Evolutionary conservation across 176 grass and related monocot species (phyloP).

Genomic region (Oryza punctata): DNA sequence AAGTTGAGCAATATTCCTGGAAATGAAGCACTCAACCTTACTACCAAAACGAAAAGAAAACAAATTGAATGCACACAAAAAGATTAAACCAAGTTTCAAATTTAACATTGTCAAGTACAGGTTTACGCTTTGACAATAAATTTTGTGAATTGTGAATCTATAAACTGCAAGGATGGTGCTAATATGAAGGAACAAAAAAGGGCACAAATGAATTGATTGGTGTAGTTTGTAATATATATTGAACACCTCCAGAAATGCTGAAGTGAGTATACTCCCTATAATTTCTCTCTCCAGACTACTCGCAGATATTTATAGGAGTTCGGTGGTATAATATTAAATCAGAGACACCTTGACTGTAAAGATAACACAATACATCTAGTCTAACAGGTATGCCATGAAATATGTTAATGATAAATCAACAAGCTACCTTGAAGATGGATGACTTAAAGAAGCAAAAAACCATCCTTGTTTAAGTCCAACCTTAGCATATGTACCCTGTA

Average conservation of each 20-base stretch:
- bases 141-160: neutral
- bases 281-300: neutral
- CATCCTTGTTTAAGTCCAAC: slow-evolving; percentile 84
- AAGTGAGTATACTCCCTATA: neutral
- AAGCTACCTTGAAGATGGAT: slow-evolving; percentile 72
- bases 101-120: slow-evolving; percentile 20
- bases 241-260: neutral
- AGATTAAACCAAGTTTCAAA: slow-evolving; percentile 23
- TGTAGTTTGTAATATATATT: neutral
- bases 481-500: slow-evolving; percentile 81
- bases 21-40: slow-evolving; percentile 40
- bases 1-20: slow-evolving; percentile 91
- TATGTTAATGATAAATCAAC: neutral
- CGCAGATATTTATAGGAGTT: neutral
- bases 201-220: neutral
- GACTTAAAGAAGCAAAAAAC: slow-evolving; percentile 72
- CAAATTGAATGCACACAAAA: neutral
- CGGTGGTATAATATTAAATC: neutral
- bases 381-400: neutral
- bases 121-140: neutral
- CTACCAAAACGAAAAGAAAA: neutral
- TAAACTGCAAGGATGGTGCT: neutral
- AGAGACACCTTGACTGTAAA: neutral
- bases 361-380: neutral
- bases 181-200: slow-evolving; percentile 12